These are phyloP conservation scores for Alternaria atra DNA, from an alignment of 2,329 filamentous ascomycete genomes.

Conservation along the genomic window DNA sequence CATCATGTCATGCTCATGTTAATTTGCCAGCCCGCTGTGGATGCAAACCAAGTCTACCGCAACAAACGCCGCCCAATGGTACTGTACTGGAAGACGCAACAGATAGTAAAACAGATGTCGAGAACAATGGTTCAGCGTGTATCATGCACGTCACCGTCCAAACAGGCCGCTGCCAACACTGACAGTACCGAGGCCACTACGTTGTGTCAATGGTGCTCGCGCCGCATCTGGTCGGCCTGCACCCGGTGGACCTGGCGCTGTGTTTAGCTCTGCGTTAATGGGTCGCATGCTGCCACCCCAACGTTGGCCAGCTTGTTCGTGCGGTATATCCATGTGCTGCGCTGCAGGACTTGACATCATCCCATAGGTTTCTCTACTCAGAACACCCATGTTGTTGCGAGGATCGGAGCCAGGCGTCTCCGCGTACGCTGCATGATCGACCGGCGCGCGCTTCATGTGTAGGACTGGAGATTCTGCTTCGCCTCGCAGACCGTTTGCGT, in stretches of 20 bases:
- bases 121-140: slow-evolving; percentile 6
- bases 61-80: slow-evolving; percentile 6
- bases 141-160: slow-evolving; percentile 32
- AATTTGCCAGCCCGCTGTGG: slow-evolving; percentile 2
- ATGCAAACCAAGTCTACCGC: slow-evolving; percentile 8
- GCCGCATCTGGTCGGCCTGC: slow-evolving; percentile 33
- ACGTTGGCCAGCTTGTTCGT: slow-evolving; percentile 38
- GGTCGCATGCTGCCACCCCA: slow-evolving; percentile 35
- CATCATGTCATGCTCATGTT: slow-evolving; percentile 3
- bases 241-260: slow-evolving; percentile 29
- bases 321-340: slow-evolving; percentile 33
- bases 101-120: slow-evolving; percentile 11
- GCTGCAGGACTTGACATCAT: slow-evolving; percentile 43
- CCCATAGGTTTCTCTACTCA: slow-evolving; percentile 41
- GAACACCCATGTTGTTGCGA: slow-evolving; percentile 32
- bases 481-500: slow-evolving; percentile 36
- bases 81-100: slow-evolving; percentile 1
- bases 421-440: slow-evolving; percentile 35
- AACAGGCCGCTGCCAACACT: slow-evolving; percentile 46
- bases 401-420: slow-evolving; percentile 41
- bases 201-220: slow-evolving; percentile 39
- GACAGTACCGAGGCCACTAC: slow-evolving; percentile 41
- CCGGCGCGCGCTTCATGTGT: slow-evolving; percentile 49
- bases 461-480: slow-evolving; percentile 51
- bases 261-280: slow-evolving; percentile 23